A percentile compares a stretch with the other conserved stretches of the same genome.
Conservation (phyloP, 768 basidiomycete species). For the Paxillus ammoniavirescens region DNA sequence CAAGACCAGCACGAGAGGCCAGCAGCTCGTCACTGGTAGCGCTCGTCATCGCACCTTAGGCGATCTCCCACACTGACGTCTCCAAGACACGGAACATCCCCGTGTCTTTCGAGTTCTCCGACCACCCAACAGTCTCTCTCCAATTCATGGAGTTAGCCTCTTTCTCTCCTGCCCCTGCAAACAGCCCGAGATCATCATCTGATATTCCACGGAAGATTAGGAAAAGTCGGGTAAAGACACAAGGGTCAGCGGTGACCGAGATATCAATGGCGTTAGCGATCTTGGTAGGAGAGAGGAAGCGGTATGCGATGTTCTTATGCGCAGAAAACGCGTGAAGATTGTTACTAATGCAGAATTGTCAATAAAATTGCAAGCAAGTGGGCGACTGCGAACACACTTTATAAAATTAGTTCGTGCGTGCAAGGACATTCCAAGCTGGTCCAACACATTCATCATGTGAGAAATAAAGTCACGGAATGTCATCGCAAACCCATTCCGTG, state of each 20-base stretch:
- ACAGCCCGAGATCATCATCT: slow-evolving; percentile 75
- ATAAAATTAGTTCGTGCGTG: slow-evolving; percentile 82
- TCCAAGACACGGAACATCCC: slow-evolving; percentile 77
- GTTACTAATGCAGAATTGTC: slow-evolving; percentile 44
- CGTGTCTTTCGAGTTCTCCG: slow-evolving; percentile 75
- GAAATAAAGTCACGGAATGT: slow-evolving; percentile 76
- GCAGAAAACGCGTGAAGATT: slow-evolving; percentile 71
- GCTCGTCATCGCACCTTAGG: slow-evolving; percentile 27
- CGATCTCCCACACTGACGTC: slow-evolving; percentile 73
- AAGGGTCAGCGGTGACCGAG: slow-evolving; percentile 76
- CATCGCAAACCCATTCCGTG: slow-evolving; percentile 86
- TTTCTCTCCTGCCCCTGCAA: slow-evolving; percentile 80
- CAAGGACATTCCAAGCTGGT: slow-evolving; percentile 80
- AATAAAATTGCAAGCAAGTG: neutral
- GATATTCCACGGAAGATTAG: slow-evolving; percentile 81
- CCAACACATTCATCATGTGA: slow-evolving; percentile 78
- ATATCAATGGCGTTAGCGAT: slow-evolving; percentile 88
- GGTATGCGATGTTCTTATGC: slow-evolving; percentile 87
- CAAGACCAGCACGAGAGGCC: slow-evolving; percentile 8
- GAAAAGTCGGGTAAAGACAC: slow-evolving; percentile 81
- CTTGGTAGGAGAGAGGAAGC: slow-evolving; percentile 77
- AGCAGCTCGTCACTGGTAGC: slow-evolving; percentile 13
- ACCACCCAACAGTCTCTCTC: slow-evolving; percentile 79
- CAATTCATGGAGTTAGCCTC: slow-evolving; percentile 81
- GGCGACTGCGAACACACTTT: slow-evolving; percentile 48